Base-by-base conservation (phyloP, 768 basidiomycete genomes). In the Russula abietina region DNA sequence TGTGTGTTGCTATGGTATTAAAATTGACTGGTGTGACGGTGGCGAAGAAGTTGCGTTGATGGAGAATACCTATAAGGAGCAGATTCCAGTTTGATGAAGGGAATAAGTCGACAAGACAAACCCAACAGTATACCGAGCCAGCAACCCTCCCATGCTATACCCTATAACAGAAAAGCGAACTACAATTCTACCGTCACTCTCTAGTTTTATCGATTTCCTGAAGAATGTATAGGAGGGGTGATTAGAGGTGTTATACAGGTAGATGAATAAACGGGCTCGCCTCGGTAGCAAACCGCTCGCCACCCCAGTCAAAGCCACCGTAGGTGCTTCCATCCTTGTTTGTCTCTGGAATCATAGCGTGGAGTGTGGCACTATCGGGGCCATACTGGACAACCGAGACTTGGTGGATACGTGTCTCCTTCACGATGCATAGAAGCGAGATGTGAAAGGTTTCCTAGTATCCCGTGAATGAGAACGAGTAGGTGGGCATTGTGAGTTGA, bases 291-390 rank as follows among this genome's bases (percentile, higher is more conserved):
- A 93, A 83, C 36, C 92, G 79, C 73, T 92, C 89, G 41, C 84
- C 88, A 61, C 89, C 86, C 83, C 89, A 89, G 70, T 93, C 91
- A 26, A 93, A 82, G 1, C 91, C 90, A 66, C 93, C 91, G 67
- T 91, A 92, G 1, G 89, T 91, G 10, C 79, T 80, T 32, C 84
- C 81, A 36, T 83, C 83, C 19, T 76, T 70, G 70, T 91, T 89
- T 2, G 86, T 81, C 68, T 88, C 75, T 3, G 89, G 81, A 0
- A 84, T 70, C n/a, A 91, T 73, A 30, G 89, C 77, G 39, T 83
- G 82, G 6, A 93, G 77, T 61, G 77, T 70, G n/a, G 75, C 72
- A 46, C 75, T 79, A 12, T 75, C 75, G n/a, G n/a, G n/a, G n/a
- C n/a, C n/a, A n/a, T n/a, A n/a, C 24, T 75, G 68, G 17, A 70